Evolutionary conservation across 2,329 filamentous ascomycete species (phyloP).

Genomic region (Diatrype stigma): DNA sequence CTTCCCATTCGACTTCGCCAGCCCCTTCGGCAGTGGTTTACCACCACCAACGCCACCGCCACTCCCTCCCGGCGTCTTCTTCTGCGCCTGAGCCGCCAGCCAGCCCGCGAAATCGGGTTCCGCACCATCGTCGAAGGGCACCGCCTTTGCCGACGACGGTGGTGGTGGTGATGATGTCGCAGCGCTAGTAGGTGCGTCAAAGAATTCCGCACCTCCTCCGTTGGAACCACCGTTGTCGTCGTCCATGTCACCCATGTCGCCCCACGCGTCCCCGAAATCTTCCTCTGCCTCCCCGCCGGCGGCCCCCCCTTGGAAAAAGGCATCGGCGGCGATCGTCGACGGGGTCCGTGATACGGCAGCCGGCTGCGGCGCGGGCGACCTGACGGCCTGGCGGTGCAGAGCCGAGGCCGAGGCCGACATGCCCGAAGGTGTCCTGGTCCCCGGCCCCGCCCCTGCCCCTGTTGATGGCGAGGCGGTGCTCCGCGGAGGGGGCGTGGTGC

Average conservation of each 20-base stretch:
- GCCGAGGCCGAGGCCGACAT: slow-evolving; percentile 54
- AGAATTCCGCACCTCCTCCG: slow-evolving; percentile 41
- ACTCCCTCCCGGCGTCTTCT: slow-evolving; percentile 41
- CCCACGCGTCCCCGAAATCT: slow-evolving; percentile 70
- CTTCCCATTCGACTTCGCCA: slow-evolving; percentile 57
- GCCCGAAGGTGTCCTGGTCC: slow-evolving; percentile 30
- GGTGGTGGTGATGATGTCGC: slow-evolving; percentile 21
- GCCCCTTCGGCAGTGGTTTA: slow-evolving; percentile 77
- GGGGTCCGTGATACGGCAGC: slow-evolving; percentile 43
- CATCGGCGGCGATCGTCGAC: slow-evolving; percentile 39
- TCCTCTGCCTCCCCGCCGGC: slow-evolving; percentile 55
- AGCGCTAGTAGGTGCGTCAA: slow-evolving; percentile 27
- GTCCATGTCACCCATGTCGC: slow-evolving; percentile 55
- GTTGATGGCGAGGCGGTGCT: slow-evolving; percentile 34
- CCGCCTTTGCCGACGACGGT: slow-evolving; percentile 29
- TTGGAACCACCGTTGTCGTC: slow-evolving; percentile 45
- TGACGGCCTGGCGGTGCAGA: slow-evolving; percentile 57
- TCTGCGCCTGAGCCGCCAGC: slow-evolving; percentile 82
- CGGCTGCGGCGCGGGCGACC: slow-evolving; percentile 44
- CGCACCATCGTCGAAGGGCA: slow-evolving; percentile 72
- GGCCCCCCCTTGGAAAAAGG: slow-evolving; percentile 33
- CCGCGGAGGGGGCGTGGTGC: slow-evolving; percentile 31
- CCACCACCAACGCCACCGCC: slow-evolving; percentile 43
- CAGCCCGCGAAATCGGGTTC: slow-evolving; percentile 97
- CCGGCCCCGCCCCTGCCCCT: slow-evolving; percentile 26